Conservation (phyloP, 2,329 filamentous ascomycete genomes). For the Aspergillus hortae region DNA sequence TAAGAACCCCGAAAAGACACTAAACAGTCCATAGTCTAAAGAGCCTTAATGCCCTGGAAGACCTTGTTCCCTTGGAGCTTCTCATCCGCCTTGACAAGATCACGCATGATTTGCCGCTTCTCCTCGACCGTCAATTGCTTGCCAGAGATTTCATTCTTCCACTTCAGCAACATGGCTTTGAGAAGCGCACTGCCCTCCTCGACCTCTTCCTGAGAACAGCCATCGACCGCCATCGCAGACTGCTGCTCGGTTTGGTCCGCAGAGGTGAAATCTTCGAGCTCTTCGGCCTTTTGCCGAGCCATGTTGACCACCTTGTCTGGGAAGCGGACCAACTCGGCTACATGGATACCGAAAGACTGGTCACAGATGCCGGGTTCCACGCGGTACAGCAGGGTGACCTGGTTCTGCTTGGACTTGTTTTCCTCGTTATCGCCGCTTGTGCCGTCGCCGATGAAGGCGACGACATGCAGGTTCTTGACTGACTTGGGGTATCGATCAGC, state of each 20-base stretch:
- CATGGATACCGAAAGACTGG: slow-evolving; percentile 97
- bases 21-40: slow-evolving; percentile 25
- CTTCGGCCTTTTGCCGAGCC: slow-evolving; percentile 98
- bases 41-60: slow-evolving; percentile 46
- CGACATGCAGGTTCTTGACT: slow-evolving; percentile 91
- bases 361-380: slow-evolving; percentile 94
- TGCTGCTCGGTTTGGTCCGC: slow-evolving; percentile 45
- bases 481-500: slow-evolving; percentile 76
- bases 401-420: slow-evolving; percentile 58
- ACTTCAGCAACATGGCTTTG: slow-evolving; percentile 76
- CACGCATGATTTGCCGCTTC: slow-evolving; percentile 73
- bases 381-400: slow-evolving; percentile 95
- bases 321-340: slow-evolving; percentile 93
- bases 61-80: slow-evolving; percentile 57
- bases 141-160: slow-evolving; percentile 68
- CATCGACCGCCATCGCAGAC: slow-evolving; percentile 29
- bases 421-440: slow-evolving; percentile 44
- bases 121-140: slow-evolving; percentile 65
- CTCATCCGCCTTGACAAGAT: slow-evolving; percentile 71
- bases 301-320: slow-evolving; percentile 96
- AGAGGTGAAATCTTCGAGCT: slow-evolving; percentile 81
- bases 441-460: slow-evolving; percentile 74
- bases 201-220: slow-evolving; percentile 77
- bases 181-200: slow-evolving; percentile 82
- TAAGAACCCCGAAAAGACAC: neutral